Conservation (phyloP, 106 monocot genomes). For the Phalaenopsis aphrodite region DNA sequence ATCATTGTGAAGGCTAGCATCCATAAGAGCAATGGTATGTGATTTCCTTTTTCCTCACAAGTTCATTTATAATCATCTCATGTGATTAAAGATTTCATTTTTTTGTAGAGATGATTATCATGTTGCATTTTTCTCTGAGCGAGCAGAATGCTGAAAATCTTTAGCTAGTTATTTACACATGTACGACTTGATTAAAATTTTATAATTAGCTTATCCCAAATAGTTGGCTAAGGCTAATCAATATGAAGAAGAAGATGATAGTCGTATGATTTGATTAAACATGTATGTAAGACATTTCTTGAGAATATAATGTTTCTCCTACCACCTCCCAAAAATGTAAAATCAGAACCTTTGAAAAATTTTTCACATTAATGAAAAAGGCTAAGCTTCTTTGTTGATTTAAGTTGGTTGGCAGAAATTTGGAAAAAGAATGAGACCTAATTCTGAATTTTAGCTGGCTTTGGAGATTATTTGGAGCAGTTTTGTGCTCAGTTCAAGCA, state of each 20-base stretch:
- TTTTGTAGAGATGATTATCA: neutral
- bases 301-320: neutral
- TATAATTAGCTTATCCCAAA: neutral
- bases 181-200: neutral
- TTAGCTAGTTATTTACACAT: neutral
- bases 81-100: too few relatives aligned
- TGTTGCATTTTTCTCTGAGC: neutral
- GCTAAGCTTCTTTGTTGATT: too few relatives aligned
- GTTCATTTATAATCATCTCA: neutral
- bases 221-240: neutral
- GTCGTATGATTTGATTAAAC: neutral
- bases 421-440: too few relatives aligned
- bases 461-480: too few relatives aligned
- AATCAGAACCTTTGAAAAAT: neutral
- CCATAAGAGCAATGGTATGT: neutral
- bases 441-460: too few relatives aligned
- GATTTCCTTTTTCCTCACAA: neutral
- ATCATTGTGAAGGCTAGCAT: neutral
- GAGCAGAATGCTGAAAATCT: neutral
- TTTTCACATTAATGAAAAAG: too few relatives aligned
- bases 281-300: neutral
- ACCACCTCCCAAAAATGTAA: neutral
- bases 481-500: too few relatives aligned
- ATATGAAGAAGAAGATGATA: neutral
- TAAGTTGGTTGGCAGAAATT: too few relatives aligned